Evolutionary conservation across 257 asterid genomes (phyloP), one percentile per base, ranked within the genome.

Genomic region (Salvia hispanica): DNA sequence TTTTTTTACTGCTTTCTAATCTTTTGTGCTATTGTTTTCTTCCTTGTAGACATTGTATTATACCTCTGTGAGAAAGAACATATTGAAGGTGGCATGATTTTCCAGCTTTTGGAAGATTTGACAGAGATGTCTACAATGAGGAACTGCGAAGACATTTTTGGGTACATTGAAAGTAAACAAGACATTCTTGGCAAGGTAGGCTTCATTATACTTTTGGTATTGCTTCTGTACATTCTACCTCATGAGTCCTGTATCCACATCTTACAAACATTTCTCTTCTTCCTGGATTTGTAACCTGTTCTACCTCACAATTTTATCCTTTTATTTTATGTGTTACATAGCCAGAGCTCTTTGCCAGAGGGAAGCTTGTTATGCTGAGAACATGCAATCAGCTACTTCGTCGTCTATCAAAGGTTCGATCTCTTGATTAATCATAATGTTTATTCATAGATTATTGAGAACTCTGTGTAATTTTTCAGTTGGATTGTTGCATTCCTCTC

Each of bases 351-450:
- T 93, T 90, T 69, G 87, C 99, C 58, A 85, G 99, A 83, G 99
- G 99, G 77, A 93, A 93, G 82, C 99, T 93, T 84, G 99, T 93
- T 65, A 93, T 93, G 99, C 81, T 93, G 72, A 86, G 99, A 69
- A 93, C 99, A 52, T 93, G 99, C 80, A 93, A 93, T 80, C 99
- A 93, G 77, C 92, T 93, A 72, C 99, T 93, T 80, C 99, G 99
- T 15, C 97, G 99, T 58, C 79, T 93, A 59, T 93, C 99, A 74
- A 93, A 93, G 99, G 98, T 90, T 80, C 39, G 62, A 34, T 44
- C 72, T 70, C n/a, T 7, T 21, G 57, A 28, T 76, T 67, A 25
- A 39, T 67, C 64, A 5, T 66, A 9, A 18, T 40, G 60, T 51
- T 53, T 25, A 21, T 62, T 25, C 9, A 12, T 25, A 43, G 40